These are phyloP conservation scores for Chrysoporthe cubensis DNA, from an alignment of 2,329 filamentous ascomycete species.

Conservation along the genomic window DNA sequence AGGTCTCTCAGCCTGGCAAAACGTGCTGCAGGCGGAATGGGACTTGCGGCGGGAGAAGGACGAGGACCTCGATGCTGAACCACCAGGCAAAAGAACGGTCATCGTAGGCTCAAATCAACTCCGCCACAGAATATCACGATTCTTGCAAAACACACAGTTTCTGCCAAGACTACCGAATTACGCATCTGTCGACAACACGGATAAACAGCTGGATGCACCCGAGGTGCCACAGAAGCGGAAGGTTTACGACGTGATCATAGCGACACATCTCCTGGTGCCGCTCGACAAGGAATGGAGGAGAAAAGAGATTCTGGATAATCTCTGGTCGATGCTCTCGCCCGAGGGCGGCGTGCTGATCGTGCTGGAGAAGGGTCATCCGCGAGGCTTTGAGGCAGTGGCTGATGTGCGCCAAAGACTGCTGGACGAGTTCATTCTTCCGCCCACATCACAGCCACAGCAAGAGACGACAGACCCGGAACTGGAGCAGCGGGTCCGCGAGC, in stretches of 20 bases:
- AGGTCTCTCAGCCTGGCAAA: conserved; percentile 74
- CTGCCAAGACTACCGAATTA: conserved; percentile 91
- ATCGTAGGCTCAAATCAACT: conserved; percentile 76
- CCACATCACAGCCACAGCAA: conserved; percentile 44
- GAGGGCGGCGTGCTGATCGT: conserved; percentile 85
- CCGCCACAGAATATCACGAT: conserved; percentile 72
- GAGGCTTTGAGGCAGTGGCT: conserved; percentile 90
- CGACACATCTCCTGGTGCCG: conserved; percentile 80
- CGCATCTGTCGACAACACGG: conserved; percentile 62
- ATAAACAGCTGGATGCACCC: conserved; percentile 62
- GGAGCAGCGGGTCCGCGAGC: conserved; percentile 53
- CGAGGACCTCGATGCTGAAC: conserved; percentile 47
- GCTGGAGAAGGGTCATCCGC: conserved; percentile 87
- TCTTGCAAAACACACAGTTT: conserved; percentile 90
- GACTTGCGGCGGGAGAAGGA: conserved; percentile 62
- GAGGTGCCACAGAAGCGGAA: conserved; percentile 66
- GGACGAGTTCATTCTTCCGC: conserved; percentile 72
- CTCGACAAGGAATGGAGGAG: conserved; percentile 76
- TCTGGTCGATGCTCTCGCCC: conserved; percentile 85
- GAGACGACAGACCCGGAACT: conserved; percentile 47
- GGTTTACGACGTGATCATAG: conserved; percentile 86
- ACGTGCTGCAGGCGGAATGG: conserved; percentile 82
- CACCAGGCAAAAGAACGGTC: conserved; percentile 77
- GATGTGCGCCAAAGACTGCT: conserved; percentile 81
- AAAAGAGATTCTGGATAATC: conserved; percentile 79